Conservation (phyloP, 1,284 basidiomycete genomes). For the Austropuccinia psidii region DNA sequence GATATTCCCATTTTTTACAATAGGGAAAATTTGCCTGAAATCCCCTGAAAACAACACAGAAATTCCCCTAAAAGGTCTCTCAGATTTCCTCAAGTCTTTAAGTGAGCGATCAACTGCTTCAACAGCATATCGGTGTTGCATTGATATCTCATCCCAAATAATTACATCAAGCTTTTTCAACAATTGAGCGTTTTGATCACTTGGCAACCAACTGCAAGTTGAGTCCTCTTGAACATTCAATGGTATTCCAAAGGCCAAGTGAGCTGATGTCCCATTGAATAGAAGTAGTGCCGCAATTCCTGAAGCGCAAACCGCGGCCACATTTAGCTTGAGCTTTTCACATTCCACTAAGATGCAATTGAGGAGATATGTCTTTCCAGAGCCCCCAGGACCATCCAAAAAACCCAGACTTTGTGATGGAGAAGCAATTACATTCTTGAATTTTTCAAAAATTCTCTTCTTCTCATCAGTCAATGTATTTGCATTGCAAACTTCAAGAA, state of each 20-base stretch:
- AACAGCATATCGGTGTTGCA: not conserved
- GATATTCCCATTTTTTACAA: not conserved
- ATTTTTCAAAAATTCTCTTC: slow-evolving; percentile 46
- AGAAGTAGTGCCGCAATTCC: slow-evolving; percentile 53
- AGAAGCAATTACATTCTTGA: slow-evolving; percentile 48
- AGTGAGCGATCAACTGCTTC: slow-evolving; percentile 6
- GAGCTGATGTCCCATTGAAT: slow-evolving; percentile 50
- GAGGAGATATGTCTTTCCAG: slow-evolving; percentile 54
- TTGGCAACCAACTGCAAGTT: not conserved
- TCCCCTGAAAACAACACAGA: too few species aligned
- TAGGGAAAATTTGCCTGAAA: not conserved
- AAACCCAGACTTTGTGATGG: slow-evolving; percentile 46
- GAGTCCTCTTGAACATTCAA: not conserved
- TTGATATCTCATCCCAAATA: slow-evolving; percentile 13
- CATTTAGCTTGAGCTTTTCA: slow-evolving; percentile 45
- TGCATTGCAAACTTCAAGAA: too few species aligned
- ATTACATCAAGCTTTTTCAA: not conserved
- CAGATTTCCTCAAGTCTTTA: not conserved
- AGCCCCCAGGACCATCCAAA: slow-evolving; percentile 52
- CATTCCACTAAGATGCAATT: slow-evolving; percentile 49
- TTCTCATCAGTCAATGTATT: too few species aligned
- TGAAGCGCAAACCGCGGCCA: slow-evolving; percentile 49
- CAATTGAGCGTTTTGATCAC: not conserved
- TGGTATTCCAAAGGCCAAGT: slow-evolving; percentile 53
- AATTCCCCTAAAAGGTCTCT: not conserved